Evolutionary conservation across 352 stramenopile species (phyloP).

Genomic region (Phytophthora sojae): DNA sequence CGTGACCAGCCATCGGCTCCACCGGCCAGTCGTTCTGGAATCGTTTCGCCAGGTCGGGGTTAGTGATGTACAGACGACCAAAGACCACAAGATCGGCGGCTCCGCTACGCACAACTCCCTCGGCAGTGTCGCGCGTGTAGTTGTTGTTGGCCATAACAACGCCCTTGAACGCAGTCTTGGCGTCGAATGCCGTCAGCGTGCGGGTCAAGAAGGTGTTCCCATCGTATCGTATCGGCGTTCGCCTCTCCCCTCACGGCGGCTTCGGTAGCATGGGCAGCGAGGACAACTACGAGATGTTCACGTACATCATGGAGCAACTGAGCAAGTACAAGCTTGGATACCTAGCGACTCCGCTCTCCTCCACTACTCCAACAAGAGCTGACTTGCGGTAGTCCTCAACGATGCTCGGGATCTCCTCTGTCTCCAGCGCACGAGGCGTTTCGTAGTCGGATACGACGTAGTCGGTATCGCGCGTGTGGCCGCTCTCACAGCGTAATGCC

Average conservation of each 20-base stretch:
- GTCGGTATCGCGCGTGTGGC: slow-evolving; percentile 35
- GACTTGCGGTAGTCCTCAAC: slow-evolving; percentile 80
- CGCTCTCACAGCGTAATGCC: slow-evolving; percentile 23
- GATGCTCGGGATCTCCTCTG: slow-evolving; percentile 69
- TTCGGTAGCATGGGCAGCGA: too few relatives aligned
- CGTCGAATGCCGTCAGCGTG: slow-evolving; percentile 30
- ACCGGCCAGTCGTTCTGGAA: slow-evolving; percentile 29
- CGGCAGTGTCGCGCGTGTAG: slow-evolving; percentile 43
- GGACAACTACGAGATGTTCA: too few relatives aligned
- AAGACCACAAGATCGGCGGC: slow-evolving; percentile 52
- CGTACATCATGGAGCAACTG: too few relatives aligned
- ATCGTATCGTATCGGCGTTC: slow-evolving; percentile 36
- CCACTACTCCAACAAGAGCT: slow-evolving; percentile 30
- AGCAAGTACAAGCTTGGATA: slow-evolving; percentile 43
- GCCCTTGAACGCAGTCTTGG: slow-evolving; percentile 49
- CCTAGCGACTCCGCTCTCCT: slow-evolving; percentile 26
- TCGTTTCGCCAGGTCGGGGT: slow-evolving; percentile 54
- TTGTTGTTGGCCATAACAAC: slow-evolving; percentile 40
- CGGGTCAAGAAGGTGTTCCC: slow-evolving; percentile 41
- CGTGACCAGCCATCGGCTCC: slow-evolving; percentile 12
- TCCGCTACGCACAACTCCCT: slow-evolving; percentile 42
- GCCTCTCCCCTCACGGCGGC: slow-evolving; percentile 36
- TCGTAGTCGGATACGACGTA: slow-evolving; percentile 36
- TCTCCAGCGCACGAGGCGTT: slow-evolving; percentile 60
- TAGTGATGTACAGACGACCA: slow-evolving; percentile 60